Percentiles rank a stretch among this genome's conserved stretches.
These are phyloP conservation scores for Liriodendron chinense DNA, from an alignment of 164 flowering plant genomes.

Conservation along the genomic window DNA sequence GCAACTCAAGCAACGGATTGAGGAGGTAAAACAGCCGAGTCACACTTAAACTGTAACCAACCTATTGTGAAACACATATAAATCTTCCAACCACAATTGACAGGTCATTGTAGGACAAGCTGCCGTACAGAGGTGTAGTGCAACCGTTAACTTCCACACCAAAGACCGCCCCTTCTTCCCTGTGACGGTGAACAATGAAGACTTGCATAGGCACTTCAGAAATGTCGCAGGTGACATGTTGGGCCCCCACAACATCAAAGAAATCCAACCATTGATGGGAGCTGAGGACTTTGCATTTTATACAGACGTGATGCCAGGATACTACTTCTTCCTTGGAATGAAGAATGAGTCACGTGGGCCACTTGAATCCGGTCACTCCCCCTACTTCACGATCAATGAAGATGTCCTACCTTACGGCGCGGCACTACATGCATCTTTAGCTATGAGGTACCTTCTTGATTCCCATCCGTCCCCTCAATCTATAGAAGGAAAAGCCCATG, in stretches of 20 bases:
- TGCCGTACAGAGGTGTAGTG: slow-evolving; percentile 55
- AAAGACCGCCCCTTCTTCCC: slow-evolving; percentile 30
- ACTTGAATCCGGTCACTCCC: slow-evolving; percentile 42
- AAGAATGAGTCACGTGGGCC: slow-evolving; percentile 30
- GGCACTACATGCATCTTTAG: slow-evolving; percentile 78
- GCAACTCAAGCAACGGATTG: slow-evolving; percentile 40
- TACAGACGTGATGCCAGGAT: slow-evolving; percentile 44
- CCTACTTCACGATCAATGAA: slow-evolving; percentile 56
- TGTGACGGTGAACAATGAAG: slow-evolving; percentile 36
- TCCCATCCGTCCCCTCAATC: slow-evolving; percentile 11
- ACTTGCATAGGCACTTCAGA: slow-evolving; percentile 34
- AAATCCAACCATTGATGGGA: slow-evolving; percentile 41
- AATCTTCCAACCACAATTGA: not conserved
- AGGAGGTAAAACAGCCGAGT: slow-evolving; percentile 31
- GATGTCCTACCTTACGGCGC: slow-evolving; percentile 69
- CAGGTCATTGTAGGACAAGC: slow-evolving; percentile 57
- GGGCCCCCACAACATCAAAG: slow-evolving; percentile 34
- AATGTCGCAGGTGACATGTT: slow-evolving; percentile 39
- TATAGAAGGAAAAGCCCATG: slow-evolving; percentile 13
- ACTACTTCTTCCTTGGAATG: slow-evolving; percentile 52
- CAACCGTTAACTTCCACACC: slow-evolving; percentile 37
- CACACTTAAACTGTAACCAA: not conserved
- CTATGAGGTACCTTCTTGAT: slow-evolving; percentile 43
- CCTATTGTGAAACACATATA: not conserved
- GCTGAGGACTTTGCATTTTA: slow-evolving; percentile 55